Evolutionary conservation across 345 rosid genomes (phyloP).

Genomic region (Eucalyptus curtisii): DNA sequence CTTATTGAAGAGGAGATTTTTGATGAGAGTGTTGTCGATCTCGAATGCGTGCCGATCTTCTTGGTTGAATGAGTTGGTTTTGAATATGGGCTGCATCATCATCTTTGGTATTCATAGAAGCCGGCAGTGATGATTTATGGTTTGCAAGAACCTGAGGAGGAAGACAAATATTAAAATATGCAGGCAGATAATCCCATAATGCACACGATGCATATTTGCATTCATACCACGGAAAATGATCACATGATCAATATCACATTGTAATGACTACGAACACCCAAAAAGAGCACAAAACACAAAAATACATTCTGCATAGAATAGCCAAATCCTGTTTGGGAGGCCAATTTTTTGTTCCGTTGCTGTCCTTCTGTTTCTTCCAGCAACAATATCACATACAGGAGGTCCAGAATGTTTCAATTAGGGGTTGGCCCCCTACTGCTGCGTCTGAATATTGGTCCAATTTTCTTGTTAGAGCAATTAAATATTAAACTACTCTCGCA

Average conservation of each 20-base stretch:
- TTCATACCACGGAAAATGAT: not conserved
- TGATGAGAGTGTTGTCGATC: no score
- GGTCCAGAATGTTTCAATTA: not conserved
- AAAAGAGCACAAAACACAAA: not conserved
- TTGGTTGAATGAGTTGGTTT: no score
- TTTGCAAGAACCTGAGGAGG: slow-evolving; percentile 15
- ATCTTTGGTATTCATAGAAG: slow-evolving; percentile 21
- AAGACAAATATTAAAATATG: not conserved
- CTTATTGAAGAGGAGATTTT: no score
- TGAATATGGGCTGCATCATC: not conserved
- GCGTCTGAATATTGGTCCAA: not conserved
- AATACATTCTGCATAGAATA: not conserved
- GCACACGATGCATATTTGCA: not conserved
- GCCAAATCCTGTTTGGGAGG: not conserved
- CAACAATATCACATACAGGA: not conserved
- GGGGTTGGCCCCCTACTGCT: not conserved
- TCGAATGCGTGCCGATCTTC: no score
- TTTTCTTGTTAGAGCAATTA: not conserved
- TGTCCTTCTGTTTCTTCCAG: not conserved
- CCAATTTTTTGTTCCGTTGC: not conserved
- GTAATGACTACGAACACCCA: not conserved
- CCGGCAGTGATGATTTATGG: not conserved
- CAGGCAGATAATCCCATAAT: not conserved
- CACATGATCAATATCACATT: not conserved
- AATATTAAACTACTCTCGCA: no score